These are phyloP conservation scores for Musa balbisiana DNA, from an alignment of 202 grass and related monocot genomes.

Conservation along the genomic window DNA sequence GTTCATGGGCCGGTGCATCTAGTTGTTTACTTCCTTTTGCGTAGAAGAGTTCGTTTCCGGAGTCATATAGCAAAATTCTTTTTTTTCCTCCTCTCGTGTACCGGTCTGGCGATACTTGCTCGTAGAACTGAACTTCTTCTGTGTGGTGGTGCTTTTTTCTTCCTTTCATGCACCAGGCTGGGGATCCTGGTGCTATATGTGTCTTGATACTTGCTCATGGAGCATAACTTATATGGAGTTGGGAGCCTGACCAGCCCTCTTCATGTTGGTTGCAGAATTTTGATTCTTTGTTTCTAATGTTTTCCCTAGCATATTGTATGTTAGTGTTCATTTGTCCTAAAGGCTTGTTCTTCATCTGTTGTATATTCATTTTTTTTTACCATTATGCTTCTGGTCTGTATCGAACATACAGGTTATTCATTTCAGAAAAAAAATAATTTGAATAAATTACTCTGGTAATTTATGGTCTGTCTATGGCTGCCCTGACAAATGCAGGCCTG, in stretches of 20 bases:
- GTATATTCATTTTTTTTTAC: background rate
- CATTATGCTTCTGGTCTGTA: background rate
- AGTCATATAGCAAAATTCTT: background rate
- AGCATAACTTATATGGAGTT: background rate
- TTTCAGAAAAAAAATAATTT: too few relatives aligned
- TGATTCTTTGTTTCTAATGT: background rate
- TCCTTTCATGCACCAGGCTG: too few relatives aligned
- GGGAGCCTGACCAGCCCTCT: background rate
- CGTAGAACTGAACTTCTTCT: background rate
- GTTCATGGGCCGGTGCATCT: background rate
- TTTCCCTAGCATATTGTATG: background rate
- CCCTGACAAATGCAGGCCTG: too few relatives aligned
- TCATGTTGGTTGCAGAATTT: background rate
- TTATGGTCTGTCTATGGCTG: too few relatives aligned
- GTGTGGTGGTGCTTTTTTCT: background rate
- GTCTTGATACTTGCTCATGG: too few relatives aligned
- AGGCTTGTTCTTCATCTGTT: background rate
- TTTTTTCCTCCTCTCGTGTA: background rate
- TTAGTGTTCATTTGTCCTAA: background rate
- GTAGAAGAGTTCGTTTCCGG: background rate
- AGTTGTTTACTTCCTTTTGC: background rate
- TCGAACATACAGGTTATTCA: background rate
- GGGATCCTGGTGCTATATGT: too few relatives aligned
- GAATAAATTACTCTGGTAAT: too few relatives aligned
- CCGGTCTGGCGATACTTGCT: background rate